Evolutionary conservation across 1,284 basidiomycete species (phyloP).

Genomic region (Naganishia sp.): DNA sequence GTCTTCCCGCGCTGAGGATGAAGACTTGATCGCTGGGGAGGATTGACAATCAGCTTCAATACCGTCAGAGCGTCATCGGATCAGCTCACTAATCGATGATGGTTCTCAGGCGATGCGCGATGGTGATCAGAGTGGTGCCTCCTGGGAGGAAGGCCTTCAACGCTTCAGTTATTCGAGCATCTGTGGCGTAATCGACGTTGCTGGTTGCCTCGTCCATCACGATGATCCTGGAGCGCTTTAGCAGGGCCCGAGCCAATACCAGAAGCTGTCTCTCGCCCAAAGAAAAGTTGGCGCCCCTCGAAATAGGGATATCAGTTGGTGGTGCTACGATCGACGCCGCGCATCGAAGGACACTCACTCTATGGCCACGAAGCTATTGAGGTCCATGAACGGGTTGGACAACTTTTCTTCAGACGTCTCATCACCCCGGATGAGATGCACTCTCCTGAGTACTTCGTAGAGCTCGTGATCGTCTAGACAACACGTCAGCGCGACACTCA

Average conservation of each 20-base stretch:
- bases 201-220: conserved; percentile 70
- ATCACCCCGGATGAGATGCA: conserved; percentile 55
- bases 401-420: conserved; percentile 56
- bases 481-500: not conserved
- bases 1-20: conserved; percentile 69
- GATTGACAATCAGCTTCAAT: conserved; percentile 1
- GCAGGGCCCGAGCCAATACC: conserved; percentile 68
- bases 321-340: too few relatives aligned
- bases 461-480: conserved; percentile 58
- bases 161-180: conserved; percentile 71
- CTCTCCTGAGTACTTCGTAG: conserved; percentile 61
- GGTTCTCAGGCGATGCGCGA: conserved; percentile 63
- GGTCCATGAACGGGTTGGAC: conserved; percentile 59
- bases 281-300: conserved; percentile 64
- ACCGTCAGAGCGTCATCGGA: not conserved
- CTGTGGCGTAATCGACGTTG: conserved; percentile 79
- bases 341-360: not conserved
- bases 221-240: conserved; percentile 69
- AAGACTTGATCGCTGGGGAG: conserved; percentile 66
- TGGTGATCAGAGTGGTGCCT: conserved; percentile 65
- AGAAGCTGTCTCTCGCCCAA: conserved; percentile 77
- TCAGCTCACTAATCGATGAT: conserved; percentile 48
- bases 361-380: conserved; percentile 53
- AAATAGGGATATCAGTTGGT: conserved; percentile 36
- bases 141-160: conserved; percentile 69